phyloP scores from a whole-genome alignment of 805 yeast genomes.

The Jamesozyma spencerorum region DNA sequence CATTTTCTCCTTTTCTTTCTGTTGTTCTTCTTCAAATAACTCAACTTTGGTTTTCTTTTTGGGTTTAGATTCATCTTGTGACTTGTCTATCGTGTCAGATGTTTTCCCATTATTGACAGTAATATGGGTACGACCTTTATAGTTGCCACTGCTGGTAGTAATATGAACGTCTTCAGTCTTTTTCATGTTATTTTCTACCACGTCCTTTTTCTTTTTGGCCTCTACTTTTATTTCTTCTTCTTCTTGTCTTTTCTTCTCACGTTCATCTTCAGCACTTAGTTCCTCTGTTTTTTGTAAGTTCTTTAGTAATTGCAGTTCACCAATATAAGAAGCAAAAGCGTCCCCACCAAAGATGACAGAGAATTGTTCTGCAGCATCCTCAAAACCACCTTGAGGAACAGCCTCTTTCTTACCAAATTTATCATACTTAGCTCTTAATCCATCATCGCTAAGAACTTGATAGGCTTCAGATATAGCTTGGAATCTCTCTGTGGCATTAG shows the following conservation, averaged over 20 bases:
- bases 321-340: slow-evolving; percentile 78
- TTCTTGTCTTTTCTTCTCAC: slow-evolving; percentile 29
- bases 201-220: slow-evolving; percentile 1
- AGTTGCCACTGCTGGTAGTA: not conserved
- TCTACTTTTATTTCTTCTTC: slow-evolving; percentile 22
- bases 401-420: slow-evolving; percentile 68
- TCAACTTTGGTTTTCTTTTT: slow-evolving; percentile 41
- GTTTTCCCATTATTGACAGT: slow-evolving; percentile 1
- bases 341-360: slow-evolving; percentile 80
- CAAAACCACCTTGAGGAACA: slow-evolving; percentile 61
- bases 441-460: slow-evolving; percentile 62
- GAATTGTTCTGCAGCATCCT: slow-evolving; percentile 65
- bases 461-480: slow-evolving; percentile 59
- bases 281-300: slow-evolving; percentile 61
- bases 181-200: not conserved
- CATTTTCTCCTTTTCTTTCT: slow-evolving; percentile 53
- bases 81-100: not conserved
- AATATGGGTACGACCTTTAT: not conserved
- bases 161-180: not conserved
- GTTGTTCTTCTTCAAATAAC: slow-evolving; percentile 69
- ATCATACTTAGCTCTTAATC: slow-evolving; percentile 58
- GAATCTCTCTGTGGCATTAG: slow-evolving; percentile 64
- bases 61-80: slow-evolving; percentile 26
- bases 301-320: slow-evolving; percentile 71
- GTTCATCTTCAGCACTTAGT: slow-evolving; percentile 39